These are phyloP conservation scores for Colletotrichum incanum DNA, from an alignment of 2,329 filamentous ascomycete species.

Conservation along the genomic window DNA sequence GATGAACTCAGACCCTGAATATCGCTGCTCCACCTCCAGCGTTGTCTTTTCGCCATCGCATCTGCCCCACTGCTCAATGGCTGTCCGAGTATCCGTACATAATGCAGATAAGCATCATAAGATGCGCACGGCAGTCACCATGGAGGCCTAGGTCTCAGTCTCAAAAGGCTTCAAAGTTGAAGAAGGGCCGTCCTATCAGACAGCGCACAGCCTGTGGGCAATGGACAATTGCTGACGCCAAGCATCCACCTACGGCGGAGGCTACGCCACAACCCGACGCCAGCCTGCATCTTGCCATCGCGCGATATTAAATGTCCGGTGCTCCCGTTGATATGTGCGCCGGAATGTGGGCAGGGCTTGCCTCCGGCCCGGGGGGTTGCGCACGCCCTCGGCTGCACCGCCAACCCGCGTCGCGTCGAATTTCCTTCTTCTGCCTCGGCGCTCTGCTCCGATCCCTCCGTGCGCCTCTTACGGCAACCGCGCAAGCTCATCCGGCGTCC, in stretches of 20 bases:
- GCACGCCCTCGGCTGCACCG: conserved; percentile 16
- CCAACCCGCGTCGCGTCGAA: not conserved
- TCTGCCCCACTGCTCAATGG: not conserved
- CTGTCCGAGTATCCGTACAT: not conserved
- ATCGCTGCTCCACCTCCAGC: not conserved
- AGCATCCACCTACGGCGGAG: not conserved
- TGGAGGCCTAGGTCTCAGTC: not conserved
- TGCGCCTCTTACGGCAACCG: not conserved
- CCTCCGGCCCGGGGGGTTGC: not conserved
- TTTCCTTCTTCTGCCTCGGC: not conserved
- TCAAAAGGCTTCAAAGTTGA: not conserved
- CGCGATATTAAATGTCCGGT: conserved; percentile 21
- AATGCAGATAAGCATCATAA: conserved; percentile 6
- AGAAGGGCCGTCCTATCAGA: not conserved
- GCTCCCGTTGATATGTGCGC: not conserved
- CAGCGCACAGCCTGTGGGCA: not conserved
- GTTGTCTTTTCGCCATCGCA: not conserved
- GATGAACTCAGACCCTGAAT: not conserved
- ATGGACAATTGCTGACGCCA: conserved; percentile 1
- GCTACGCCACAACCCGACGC: conserved; percentile 26
- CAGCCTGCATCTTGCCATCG: conserved; percentile 4
- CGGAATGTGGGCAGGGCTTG: conserved; percentile 26
- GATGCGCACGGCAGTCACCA: not conserved
- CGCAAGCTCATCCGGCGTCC: not conserved
- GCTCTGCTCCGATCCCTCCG: conserved; percentile 10